A percentile compares a stretch with the other conserved stretches of the same genome.
phyloP scores from a whole-genome alignment of 306 rosid species.

The Vicia sativa region DNA sequence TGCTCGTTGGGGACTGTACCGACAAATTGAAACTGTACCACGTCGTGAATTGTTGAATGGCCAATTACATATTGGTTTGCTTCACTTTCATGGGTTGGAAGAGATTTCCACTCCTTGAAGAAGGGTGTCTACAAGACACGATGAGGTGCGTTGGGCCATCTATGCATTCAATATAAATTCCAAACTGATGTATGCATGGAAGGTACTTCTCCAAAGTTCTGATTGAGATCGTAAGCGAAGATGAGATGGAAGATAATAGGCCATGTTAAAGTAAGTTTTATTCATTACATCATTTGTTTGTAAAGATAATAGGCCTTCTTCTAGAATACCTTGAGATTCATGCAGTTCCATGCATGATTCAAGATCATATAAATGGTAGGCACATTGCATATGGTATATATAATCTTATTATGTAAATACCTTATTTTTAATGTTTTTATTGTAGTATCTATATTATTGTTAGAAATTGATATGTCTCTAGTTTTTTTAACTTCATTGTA shows the following conservation, averaged over 20 bases:
- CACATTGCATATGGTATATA: conserved; percentile 31
- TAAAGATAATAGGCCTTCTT: conserved; percentile 50
- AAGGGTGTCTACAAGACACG: conserved; percentile 76
- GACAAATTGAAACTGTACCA: conserved; percentile 52
- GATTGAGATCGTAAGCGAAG: too few relatives aligned
- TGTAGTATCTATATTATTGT: conserved; percentile 25
- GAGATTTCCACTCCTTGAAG: conserved; percentile 66
- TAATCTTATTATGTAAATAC: conserved; percentile 45
- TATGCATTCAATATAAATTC: too few relatives aligned
- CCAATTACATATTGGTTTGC: conserved; percentile 68
- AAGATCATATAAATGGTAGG: conserved; percentile 4
- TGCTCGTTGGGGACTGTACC: too few relatives aligned
- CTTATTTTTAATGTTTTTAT: conserved; percentile 35
- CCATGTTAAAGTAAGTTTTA: conserved; percentile 41
- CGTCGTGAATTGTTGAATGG: conserved; percentile 62
- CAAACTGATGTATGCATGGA: too few relatives aligned
- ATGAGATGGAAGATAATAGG: too few relatives aligned
- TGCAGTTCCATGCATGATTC: conserved; percentile 36
- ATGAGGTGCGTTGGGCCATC: conserved; percentile 83
- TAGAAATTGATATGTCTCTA: conserved; percentile 16
- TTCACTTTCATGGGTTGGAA: conserved; percentile 69
- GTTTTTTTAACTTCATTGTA: too few relatives aligned
- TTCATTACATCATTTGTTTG: conserved; percentile 55
- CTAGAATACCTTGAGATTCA: conserved; percentile 38
- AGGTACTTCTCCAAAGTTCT: too few relatives aligned